These are phyloP conservation scores for Arthrobotrys sinensis DNA, from an alignment of 2,329 filamentous ascomycete genomes.

Conservation along the genomic window DNA sequence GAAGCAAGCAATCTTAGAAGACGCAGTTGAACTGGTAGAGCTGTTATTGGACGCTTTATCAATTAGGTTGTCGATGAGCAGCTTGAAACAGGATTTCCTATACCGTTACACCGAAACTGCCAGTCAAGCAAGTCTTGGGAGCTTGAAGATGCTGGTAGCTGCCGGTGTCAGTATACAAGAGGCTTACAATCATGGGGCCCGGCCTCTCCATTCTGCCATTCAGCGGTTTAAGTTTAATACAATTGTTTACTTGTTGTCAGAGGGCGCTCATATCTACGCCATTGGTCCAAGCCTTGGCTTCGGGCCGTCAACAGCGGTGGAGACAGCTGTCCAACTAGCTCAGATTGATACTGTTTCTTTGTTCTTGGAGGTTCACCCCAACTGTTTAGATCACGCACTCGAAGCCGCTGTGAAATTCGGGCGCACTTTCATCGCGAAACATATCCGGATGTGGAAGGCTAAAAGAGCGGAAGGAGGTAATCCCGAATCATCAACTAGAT, in stretches of 20 bases:
- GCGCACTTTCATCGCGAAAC: background rate
- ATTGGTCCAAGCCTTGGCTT: background rate
- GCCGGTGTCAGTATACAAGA: background rate
- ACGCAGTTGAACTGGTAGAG: no score
- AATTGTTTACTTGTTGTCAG: constrained; percentile 5
- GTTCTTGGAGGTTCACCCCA: constrained; percentile 20
- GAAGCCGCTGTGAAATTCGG: background rate
- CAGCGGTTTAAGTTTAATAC: background rate
- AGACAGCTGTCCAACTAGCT: background rate
- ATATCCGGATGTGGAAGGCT: constrained; percentile 1
- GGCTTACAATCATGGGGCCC: background rate
- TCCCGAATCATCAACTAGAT: no score
- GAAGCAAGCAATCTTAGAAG: no score
- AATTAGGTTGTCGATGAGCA: no score
- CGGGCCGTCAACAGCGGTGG: background rate
- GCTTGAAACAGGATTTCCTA: no score
- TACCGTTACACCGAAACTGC: background rate
- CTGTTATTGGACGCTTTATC: no score
- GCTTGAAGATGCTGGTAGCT: background rate
- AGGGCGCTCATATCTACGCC: constrained; percentile 12
- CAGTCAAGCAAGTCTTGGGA: background rate
- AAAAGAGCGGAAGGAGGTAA: background rate
- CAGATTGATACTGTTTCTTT: constrained; percentile 20
- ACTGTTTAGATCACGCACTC: constrained; percentile 2
- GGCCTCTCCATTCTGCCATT: background rate